Percentiles rank a stretch among this genome's conserved stretches.
phyloP scores from a whole-genome alignment of 176 grass and related monocot genomes.

The Paspalum notatum region DNA sequence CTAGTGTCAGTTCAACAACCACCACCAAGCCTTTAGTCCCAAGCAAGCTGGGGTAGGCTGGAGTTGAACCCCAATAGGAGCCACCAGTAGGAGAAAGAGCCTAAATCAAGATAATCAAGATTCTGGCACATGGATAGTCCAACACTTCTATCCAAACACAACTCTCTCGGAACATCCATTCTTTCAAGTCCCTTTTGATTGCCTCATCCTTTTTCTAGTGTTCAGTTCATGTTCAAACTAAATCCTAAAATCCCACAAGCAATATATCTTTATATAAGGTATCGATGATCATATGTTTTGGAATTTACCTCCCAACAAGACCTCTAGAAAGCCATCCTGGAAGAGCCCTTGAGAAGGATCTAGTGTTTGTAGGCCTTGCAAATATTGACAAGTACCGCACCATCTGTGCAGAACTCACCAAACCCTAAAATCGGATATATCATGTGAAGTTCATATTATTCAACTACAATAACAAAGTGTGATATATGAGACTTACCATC shows the following conservation, averaged over 20 bases:
- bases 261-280: neutral
- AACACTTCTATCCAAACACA: no score
- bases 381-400: slow-evolving; percentile 80
- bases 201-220: no score
- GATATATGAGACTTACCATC: slow-evolving; percentile 63
- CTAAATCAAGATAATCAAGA: no score
- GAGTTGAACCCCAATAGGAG: no score
- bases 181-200: no score
- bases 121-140: no score
- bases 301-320: slow-evolving; percentile 90
- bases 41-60: no score
- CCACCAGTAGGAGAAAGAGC: no score
- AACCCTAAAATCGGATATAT: slow-evolving; percentile 63
- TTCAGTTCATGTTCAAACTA: neutral
- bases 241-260: neutral
- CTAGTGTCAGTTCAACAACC: no score
- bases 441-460: slow-evolving; percentile 42
- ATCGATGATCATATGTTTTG: slow-evolving; percentile 1
- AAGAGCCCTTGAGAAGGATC: slow-evolving; percentile 79
- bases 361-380: slow-evolving; percentile 81
- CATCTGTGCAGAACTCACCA: slow-evolving; percentile 95
- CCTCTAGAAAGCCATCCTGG: slow-evolving; percentile 84
- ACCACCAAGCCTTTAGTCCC: no score
- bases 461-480: slow-evolving; percentile 28
- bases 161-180: no score